Percentiles rank a stretch among this genome's conserved stretches.
Conservation (phyloP, 2,329 filamentous ascomycete species). For the Aspergillus sp. region DNA sequence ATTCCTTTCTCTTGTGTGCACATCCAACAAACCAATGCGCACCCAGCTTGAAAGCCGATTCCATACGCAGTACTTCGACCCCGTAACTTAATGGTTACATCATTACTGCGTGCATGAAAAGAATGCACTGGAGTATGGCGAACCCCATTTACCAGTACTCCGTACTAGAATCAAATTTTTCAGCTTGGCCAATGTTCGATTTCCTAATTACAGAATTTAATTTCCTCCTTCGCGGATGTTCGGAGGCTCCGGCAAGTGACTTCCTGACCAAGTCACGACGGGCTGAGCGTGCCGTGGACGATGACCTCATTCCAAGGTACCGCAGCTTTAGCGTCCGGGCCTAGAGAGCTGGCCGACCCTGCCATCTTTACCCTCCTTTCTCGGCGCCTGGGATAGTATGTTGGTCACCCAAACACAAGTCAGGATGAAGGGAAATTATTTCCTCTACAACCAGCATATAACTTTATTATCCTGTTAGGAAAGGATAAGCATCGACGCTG, state of each 20-base stretch:
- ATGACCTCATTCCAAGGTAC: conserved; percentile 24
- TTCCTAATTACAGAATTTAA: neutral
- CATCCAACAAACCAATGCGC: neutral
- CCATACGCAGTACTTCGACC: neutral
- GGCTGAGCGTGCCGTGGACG: conserved; percentile 10
- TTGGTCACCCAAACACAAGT: neutral
- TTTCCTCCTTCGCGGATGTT: conserved; percentile 10
- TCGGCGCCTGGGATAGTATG: neutral
- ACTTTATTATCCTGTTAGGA: neutral
- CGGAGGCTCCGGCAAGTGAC: conserved; percentile 17
- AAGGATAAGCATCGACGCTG: too few species aligned
- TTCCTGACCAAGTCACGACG: conserved; percentile 12
- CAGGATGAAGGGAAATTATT: neutral
- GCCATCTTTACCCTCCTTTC: conserved; percentile 2
- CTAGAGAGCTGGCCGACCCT: conserved; percentile 8
- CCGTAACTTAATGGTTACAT: neutral
- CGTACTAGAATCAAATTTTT: too few species aligned
- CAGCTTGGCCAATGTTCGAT: neutral
- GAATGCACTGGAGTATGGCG: neutral
- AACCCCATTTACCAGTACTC: too few species aligned
- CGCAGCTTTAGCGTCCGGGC: conserved; percentile 12
- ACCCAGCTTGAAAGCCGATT: neutral
- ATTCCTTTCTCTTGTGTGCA: neutral
- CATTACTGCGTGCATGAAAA: neutral
- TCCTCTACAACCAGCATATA: neutral